Evolutionary conservation across 169 alveolate species (phyloP).

Genomic region (Hepatocystis sp.): DNA sequence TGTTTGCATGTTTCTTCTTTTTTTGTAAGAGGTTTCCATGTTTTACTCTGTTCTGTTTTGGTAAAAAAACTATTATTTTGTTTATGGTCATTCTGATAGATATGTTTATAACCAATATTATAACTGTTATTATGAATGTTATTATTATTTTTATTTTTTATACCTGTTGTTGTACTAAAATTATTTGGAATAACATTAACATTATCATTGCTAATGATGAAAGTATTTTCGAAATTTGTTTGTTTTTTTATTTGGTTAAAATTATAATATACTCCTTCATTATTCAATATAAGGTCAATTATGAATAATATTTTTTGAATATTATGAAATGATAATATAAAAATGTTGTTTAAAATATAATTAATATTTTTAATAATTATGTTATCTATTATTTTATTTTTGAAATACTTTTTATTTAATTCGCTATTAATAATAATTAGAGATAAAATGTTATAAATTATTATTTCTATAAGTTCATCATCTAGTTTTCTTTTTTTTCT

Average conservation of each 20-base stretch:
- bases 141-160: too few relatives aligned
- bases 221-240: background rate
- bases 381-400: slow-evolving; percentile 39
- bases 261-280: slow-evolving; percentile 58
- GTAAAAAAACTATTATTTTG: too few relatives aligned
- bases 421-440: slow-evolving; percentile 25
- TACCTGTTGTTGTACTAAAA: background rate
- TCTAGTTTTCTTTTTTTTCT: slow-evolving; percentile 15
- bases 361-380: slow-evolving; percentile 25
- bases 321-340: slow-evolving; percentile 11
- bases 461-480: slow-evolving; percentile 38
- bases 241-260: slow-evolving; percentile 13
- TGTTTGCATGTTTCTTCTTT: too few relatives aligned
- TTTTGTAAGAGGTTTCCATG: too few relatives aligned
- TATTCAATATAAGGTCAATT: slow-evolving; percentile 43
- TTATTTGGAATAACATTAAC: background rate
- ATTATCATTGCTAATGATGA: background rate
- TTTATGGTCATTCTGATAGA: too few relatives aligned
- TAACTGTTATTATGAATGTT: too few relatives aligned
- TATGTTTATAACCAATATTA: too few relatives aligned
- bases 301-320: slow-evolving; percentile 44
- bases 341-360: slow-evolving; percentile 34
- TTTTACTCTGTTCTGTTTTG: too few relatives aligned
- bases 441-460: slow-evolving; percentile 39
- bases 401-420: slow-evolving; percentile 33